A percentile compares a stretch with the other conserved stretches of the same genome.
Evolutionary conservation across 208 protist genomes (phyloP).

Genomic region (Acanthamoeba royreba): DNA sequence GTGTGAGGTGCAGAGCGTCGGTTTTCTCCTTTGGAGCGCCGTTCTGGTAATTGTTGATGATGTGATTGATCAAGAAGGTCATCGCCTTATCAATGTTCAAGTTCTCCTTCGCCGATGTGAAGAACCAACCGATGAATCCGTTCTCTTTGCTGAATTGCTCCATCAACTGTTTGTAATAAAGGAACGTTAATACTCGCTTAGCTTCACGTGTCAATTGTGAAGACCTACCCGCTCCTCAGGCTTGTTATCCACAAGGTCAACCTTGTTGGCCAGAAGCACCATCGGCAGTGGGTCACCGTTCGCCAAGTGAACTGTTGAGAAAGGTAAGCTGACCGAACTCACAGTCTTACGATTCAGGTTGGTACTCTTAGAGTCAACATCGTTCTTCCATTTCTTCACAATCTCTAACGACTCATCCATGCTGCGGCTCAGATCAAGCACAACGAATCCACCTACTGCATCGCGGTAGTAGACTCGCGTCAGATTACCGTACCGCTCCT

Average conservation of each 20-base stretch:
- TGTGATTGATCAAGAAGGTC: constrained; percentile 68
- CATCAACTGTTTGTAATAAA: constrained; percentile 61
- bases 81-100: constrained; percentile 72
- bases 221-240: background rate
- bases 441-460: constrained; percentile 79
- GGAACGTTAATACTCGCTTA: constrained; percentile 67
- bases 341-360: constrained; percentile 40
- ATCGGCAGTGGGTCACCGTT: constrained; percentile 63
- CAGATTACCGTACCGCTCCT: constrained; percentile 80
- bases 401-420: constrained; percentile 71
- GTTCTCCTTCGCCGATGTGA: constrained; percentile 77
- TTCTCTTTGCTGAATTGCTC: constrained; percentile 52
- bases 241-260: background rate
- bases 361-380: constrained; percentile 76
- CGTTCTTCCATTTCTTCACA: constrained; percentile 79
- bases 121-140: background rate
- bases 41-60: constrained; percentile 64
- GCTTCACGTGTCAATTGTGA: background rate
- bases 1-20: background rate
- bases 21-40: background rate
- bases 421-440: constrained; percentile 77
- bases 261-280: constrained; percentile 77
- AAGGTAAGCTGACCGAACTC: background rate
- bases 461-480: constrained; percentile 82
- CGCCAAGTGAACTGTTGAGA: background rate